Evolutionary conservation across 2,329 filamentous ascomycete species (phyloP).

Genomic region (Trichoderma sp.): DNA sequence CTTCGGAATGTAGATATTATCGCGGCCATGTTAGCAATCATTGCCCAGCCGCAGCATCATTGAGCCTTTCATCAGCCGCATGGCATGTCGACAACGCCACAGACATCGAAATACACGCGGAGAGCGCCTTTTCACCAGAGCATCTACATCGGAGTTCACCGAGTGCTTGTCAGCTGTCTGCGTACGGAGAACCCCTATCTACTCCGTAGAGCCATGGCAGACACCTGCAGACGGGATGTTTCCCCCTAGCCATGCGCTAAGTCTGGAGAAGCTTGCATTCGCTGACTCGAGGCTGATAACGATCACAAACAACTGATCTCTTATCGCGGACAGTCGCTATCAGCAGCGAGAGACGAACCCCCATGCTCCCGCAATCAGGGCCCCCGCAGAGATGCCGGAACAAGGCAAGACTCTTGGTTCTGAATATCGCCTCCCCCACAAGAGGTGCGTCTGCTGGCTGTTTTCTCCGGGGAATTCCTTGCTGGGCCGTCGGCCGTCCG

Average conservation of each 20-base stretch:
- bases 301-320: not conserved
- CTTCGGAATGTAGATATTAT: not conserved
- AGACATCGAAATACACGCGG: not conserved
- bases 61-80: not conserved
- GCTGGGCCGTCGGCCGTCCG: not conserved
- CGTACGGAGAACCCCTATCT: not conserved
- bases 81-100: not conserved
- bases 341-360: not conserved
- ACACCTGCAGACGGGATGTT: not conserved
- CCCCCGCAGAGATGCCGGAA: slow-evolving; percentile 4
- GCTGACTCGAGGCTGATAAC: not conserved
- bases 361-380: slow-evolving; percentile 7
- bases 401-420: not conserved
- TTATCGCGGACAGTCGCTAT: not conserved
- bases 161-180: not conserved
- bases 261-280: not conserved
- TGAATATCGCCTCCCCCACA: not conserved
- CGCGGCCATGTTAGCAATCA: not conserved
- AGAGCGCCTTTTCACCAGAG: not conserved
- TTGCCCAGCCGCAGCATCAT: not conserved
- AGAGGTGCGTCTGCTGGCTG: not conserved
- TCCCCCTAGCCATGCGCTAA: not conserved
- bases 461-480: not conserved
- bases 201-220: not conserved
- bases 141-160: not conserved